Base-by-base conservation (phyloP, 345 rosid genomes). In the Hibiscus trionum region DNA sequence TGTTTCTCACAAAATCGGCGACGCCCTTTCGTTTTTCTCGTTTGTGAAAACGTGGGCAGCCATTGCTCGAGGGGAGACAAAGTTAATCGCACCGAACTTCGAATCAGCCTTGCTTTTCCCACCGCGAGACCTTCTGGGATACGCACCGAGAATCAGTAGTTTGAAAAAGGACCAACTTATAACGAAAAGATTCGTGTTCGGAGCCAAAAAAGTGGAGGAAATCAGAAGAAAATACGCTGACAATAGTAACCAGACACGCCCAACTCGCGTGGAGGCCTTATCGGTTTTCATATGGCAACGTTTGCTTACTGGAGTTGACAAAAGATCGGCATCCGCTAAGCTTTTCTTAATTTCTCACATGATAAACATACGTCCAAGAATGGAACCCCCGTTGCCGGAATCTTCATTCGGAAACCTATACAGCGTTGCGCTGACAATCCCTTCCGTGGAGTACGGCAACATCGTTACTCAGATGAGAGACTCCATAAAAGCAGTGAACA, bases 31-130 rank as follows among this genome's bases (percentile, higher is more conserved):
- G 1, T 9, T 53, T 16, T 59, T 77, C 11, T 26, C 58, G 16
- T 80, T 83, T 27, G 8, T 81, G n/a, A 79, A 75, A 14, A 42
- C 16, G 21, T 79, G 84, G 86, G 70, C 84, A 0, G 79, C 78
- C 15, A 73, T 71, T 14, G 27, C 79, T 33, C 77, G 80, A 78
- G 81, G 80, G 15, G 77, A 78, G 4, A 61, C 8, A 16, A 57
- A 73, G 24, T 17, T 8, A 0, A 31, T 29, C 33, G 24, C 27
- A 0, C 83, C 84, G 0, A 74, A 72, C 11, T 76, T 82, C 35
- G 60, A 53, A 19, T 66, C 85, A 0, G 78, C 81, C 24, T 3
- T 52, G 10, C 76, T 80, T 16, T 80, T 84, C 68, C 88, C 85
- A 0, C 80, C 84, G 0, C 68, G 16, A 57, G 56, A 67, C 6